Evolutionary conservation across 345 rosid species (phyloP).

Genomic region (Cardamine resedifolia): DNA sequence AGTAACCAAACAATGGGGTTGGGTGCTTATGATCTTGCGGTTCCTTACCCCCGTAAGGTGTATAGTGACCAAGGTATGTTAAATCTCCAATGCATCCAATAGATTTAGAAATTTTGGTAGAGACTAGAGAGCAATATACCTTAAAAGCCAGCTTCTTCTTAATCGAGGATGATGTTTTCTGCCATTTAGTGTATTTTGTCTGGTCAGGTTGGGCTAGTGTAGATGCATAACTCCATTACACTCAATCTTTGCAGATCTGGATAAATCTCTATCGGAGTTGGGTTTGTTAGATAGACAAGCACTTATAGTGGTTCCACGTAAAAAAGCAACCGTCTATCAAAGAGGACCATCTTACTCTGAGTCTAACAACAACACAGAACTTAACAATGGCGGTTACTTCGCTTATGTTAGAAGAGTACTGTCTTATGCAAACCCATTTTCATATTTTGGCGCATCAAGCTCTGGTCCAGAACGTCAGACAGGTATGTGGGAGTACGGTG

Average conservation of each 20-base stretch:
- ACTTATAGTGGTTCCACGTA: constrained; percentile 68
- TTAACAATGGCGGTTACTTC: constrained; percentile 68
- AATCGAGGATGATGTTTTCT: constrained; percentile 1
- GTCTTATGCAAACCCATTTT: constrained; percentile 74
- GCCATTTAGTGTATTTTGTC: neutral
- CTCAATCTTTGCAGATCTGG: constrained; percentile 58
- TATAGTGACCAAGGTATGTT: constrained; percentile 74
- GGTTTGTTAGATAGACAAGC: constrained; percentile 80
- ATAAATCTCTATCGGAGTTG: constrained; percentile 67
- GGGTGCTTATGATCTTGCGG: constrained; percentile 69
- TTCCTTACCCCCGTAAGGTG: constrained; percentile 87
- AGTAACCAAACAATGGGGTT: constrained; percentile 47
- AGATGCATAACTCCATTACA: neutral
- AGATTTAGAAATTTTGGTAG: neutral
- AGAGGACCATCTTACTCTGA: constrained; percentile 46
- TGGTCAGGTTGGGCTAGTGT: neutral
- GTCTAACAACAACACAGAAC: constrained; percentile 32
- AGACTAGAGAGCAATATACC: neutral
- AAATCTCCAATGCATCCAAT: constrained; percentile 6
- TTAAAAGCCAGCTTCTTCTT: neutral
- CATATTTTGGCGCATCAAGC: constrained; percentile 65
- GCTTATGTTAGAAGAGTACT: constrained; percentile 48
- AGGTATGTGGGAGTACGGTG: constrained; percentile 50
- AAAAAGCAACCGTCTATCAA: constrained; percentile 38
- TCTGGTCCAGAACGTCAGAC: constrained; percentile 47